Percentiles rank a stretch among this genome's conserved stretches.
phyloP scores from a whole-genome alignment of 306 rosid genomes.

The Echinosophora koreensis region DNA sequence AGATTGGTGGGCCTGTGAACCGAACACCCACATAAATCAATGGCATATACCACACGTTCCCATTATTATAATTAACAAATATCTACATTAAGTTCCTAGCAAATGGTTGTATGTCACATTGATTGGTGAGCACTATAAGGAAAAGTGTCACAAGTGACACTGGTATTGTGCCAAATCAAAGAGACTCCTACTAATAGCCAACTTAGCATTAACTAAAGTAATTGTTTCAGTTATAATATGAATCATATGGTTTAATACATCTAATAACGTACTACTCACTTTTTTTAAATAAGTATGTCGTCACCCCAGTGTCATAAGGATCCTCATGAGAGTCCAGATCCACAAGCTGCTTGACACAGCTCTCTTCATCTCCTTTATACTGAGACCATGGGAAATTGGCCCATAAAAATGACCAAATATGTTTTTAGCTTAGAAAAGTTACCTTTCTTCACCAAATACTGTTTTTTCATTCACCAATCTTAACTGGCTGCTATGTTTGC shows the following conservation, averaged over 20 bases:
- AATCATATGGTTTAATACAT: not conserved
- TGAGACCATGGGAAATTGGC: constrained; percentile 80
- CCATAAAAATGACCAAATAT: constrained; percentile 60
- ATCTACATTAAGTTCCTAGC: constrained; percentile 21
- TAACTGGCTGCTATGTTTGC: not conserved
- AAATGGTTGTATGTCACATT: constrained; percentile 36
- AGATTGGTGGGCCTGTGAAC: too few species aligned
- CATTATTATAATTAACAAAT: not conserved
- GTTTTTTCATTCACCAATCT: not conserved
- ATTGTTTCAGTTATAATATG: not conserved
- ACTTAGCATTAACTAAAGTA: constrained; percentile 16
- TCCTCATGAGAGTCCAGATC: constrained; percentile 56
- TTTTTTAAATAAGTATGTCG: constrained; percentile 17
- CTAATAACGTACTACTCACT: not conserved
- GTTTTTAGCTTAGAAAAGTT: not conserved
- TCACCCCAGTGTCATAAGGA: constrained; percentile 52
- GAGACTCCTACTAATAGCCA: constrained; percentile 22
- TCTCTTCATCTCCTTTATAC: constrained; percentile 64
- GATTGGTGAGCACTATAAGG: constrained; percentile 28
- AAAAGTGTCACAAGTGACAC: constrained; percentile 30
- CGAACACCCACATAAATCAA: not conserved
- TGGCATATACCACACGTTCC: not conserved
- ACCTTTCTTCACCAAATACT: not conserved
- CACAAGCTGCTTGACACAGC: constrained; percentile 53
- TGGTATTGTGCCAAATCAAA: constrained; percentile 32